Conservation (phyloP, 164 flowering plant genomes). For the Vitis riparia region DNA sequence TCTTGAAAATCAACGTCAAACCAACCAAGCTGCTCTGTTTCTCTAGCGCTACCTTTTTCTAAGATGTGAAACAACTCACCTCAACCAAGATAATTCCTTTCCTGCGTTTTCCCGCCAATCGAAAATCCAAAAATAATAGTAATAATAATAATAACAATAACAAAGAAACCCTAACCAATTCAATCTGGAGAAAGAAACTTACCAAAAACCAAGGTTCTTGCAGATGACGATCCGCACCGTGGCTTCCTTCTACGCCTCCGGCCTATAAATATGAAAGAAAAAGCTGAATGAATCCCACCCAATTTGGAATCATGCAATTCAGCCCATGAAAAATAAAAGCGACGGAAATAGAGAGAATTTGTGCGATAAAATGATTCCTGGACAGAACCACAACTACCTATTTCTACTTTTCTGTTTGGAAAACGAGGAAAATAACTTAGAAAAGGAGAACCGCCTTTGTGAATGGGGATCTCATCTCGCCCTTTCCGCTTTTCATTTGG, state of each 20-base stretch:
- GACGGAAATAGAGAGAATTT: neutral
- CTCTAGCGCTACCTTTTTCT: no score
- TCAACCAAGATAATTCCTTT: neutral
- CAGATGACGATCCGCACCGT: conserved; percentile 2
- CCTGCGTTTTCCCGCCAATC: no score
- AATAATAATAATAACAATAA: neutral
- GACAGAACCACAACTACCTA: neutral
- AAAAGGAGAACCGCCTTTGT: conserved; percentile 7
- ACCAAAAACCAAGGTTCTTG: neutral
- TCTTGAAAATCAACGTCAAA: no score
- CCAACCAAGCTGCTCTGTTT: no score
- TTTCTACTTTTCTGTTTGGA: neutral
- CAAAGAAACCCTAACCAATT: neutral
- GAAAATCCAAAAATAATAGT: neutral
- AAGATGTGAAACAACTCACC: no score
- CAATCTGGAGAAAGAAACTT: neutral
- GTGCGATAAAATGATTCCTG: neutral
- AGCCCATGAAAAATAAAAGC: conserved; percentile 10
- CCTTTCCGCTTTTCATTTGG: no score
- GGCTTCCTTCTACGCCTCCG: conserved; percentile 13
- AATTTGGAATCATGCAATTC: conserved; percentile 17
- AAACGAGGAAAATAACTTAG: neutral
- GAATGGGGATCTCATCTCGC: neutral
- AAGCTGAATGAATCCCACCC: conserved; percentile 17
- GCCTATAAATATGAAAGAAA: conserved; percentile 23